phyloP scores from a whole-genome alignment of 2,329 filamentous ascomycete genomes.

The Penicillium sp. region DNA sequence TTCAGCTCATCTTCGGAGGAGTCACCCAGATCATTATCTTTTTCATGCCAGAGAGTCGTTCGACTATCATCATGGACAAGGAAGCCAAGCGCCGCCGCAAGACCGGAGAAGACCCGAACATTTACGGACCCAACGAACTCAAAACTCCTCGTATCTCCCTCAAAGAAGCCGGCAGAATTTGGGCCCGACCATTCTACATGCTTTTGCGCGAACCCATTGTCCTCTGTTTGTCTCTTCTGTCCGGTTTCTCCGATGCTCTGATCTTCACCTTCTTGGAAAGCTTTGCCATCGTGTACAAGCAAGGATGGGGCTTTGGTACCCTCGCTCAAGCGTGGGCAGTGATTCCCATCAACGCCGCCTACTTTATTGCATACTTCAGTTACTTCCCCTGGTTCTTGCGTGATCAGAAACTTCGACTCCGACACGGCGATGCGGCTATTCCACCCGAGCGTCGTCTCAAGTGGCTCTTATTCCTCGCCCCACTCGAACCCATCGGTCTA shows the following conservation, averaged over 20 bases:
- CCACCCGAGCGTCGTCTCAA: constrained; percentile 64
- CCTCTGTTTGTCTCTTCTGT: constrained; percentile 64
- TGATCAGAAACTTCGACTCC: constrained; percentile 39
- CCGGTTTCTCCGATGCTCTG: constrained; percentile 68
- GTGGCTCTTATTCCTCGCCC: constrained; percentile 63
- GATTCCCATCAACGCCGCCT: constrained; percentile 66
- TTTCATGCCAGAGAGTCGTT: constrained; percentile 55
- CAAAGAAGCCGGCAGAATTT: constrained; percentile 42
- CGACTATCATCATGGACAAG: constrained; percentile 55
- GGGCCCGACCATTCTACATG: constrained; percentile 67
- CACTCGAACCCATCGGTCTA: constrained; percentile 63
- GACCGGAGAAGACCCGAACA: constrained; percentile 53
- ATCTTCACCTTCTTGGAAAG: constrained; percentile 64
- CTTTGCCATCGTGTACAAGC: constrained; percentile 55
- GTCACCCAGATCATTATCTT: constrained; percentile 51
- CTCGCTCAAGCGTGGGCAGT: constrained; percentile 61
- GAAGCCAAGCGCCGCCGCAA: constrained; percentile 57
- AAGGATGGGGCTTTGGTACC: constrained; percentile 59
- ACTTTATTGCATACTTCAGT: constrained; percentile 58
- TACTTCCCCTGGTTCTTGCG: constrained; percentile 54
- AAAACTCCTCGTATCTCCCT: constrained; percentile 47
- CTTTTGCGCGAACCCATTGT: constrained; percentile 72
- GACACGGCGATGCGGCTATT: constrained; percentile 50
- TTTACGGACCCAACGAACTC: constrained; percentile 63
- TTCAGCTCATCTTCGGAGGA: constrained; percentile 56